Conservation (phyloP, 2,329 filamentous ascomycete genomes). For the Pleomassaria siparia region DNA sequence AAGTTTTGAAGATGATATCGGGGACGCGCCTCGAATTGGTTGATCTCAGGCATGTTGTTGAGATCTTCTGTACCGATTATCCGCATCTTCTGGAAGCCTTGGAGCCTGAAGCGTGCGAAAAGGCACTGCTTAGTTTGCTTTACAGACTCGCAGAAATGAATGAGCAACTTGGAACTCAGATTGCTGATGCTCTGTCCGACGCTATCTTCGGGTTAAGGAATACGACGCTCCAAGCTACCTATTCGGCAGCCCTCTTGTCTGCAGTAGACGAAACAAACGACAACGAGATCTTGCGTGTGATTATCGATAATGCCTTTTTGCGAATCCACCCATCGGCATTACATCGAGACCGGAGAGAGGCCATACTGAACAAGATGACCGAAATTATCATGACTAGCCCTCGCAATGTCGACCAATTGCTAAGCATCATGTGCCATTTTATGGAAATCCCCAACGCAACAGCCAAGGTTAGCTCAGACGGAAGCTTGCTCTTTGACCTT, state of each 20-base stretch:
- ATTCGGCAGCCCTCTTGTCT: constrained; percentile 17
- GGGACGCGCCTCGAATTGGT: constrained; percentile 11
- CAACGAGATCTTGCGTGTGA: constrained; percentile 6
- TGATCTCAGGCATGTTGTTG: constrained; percentile 20
- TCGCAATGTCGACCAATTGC: constrained; percentile 10
- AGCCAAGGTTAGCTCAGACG: constrained; percentile 33
- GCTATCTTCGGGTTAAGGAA: constrained; percentile 24
- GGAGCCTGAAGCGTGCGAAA: constrained; percentile 15
- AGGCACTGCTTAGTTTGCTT: constrained; percentile 21
- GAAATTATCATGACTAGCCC: constrained; percentile 15
- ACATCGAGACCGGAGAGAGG: constrained; percentile 35
- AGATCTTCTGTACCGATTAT: constrained; percentile 31
- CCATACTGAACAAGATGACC: constrained; percentile 30
- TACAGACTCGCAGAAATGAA: constrained; percentile 18
- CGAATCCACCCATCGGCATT: constrained; percentile 28
- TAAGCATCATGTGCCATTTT: constrained; percentile 33
- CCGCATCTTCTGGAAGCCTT: constrained; percentile 25
- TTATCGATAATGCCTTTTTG: constrained; percentile 21
- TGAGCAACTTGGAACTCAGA: constrained; percentile 4
- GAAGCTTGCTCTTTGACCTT: constrained; percentile 27
- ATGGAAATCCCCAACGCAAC: constrained; percentile 41
- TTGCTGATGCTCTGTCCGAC: constrained; percentile 22
- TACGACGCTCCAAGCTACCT: constrained; percentile 9
- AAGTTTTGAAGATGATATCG: constrained; percentile 25
- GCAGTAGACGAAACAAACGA: constrained; percentile 12